Conservation (phyloP, 2,329 filamentous ascomycete species). For the Diaporthe vaccinii region DNA sequence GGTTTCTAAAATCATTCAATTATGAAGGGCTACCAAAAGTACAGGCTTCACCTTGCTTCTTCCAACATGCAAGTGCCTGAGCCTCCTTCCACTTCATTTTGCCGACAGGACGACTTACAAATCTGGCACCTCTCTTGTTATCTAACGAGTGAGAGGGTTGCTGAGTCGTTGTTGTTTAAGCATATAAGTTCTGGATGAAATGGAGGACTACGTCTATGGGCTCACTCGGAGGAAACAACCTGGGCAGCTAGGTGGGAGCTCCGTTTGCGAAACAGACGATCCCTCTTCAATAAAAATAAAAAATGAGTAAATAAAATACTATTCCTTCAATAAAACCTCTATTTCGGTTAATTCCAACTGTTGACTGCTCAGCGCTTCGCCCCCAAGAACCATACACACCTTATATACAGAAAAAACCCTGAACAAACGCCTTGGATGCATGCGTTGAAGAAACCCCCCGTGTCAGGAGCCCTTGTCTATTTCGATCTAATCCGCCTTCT, state of each 20-base stretch:
- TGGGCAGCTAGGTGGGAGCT: not conserved
- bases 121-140: not conserved
- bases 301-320: slow-evolving; percentile 19
- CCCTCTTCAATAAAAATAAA: not conserved
- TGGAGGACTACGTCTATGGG: too few relatives aligned
- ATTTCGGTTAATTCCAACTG: slow-evolving; percentile 30
- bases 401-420: slow-evolving; percentile 41
- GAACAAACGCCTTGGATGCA: slow-evolving; percentile 38
- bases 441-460: not conserved
- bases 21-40: not conserved
- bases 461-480: slow-evolving; percentile 24
- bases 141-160: not conserved
- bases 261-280: too few relatives aligned
- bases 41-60: not conserved
- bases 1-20: slow-evolving; percentile 38
- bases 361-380: slow-evolving; percentile 30
- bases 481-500: slow-evolving; percentile 59
- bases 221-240: not conserved
- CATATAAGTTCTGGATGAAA: not conserved
- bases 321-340: slow-evolving; percentile 39
- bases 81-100: not conserved
- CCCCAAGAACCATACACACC: slow-evolving; percentile 22
- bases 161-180: not conserved
- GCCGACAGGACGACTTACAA: not conserved
- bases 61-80: not conserved